Percentiles rank a stretch among this genome's conserved stretches.
Conservation (phyloP, 352 stramenopile genomes). For the Blastocystis sp. region DNA sequence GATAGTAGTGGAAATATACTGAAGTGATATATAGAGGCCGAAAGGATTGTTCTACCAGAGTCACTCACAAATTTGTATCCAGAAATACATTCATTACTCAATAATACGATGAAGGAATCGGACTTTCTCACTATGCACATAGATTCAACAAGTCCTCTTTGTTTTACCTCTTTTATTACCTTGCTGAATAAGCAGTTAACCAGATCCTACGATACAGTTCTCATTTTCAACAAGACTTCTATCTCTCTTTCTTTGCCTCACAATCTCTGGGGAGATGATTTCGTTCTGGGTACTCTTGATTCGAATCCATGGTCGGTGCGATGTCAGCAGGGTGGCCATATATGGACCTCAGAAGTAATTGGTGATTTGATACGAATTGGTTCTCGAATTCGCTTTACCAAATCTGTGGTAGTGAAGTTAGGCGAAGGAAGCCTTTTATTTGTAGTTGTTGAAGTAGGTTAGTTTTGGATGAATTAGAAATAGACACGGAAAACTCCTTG, state of each 20-base stretch:
- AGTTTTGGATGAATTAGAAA: background rate
- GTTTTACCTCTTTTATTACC: background rate
- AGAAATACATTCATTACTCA: background rate
- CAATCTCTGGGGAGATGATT: slow-evolving; percentile 11
- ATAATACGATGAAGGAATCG: background rate
- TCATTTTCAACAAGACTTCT: background rate
- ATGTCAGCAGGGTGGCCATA: background rate
- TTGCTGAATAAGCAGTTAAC: background rate
- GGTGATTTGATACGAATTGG: background rate
- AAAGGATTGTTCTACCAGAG: background rate
- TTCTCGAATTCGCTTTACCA: background rate
- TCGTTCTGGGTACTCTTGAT: background rate
- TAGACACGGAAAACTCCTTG: background rate
- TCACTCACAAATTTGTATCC: background rate
- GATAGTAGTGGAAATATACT: too few species aligned
- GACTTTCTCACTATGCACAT: background rate
- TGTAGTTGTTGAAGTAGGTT: background rate
- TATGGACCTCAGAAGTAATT: background rate
- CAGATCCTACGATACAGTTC: background rate
- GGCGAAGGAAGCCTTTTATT: background rate
- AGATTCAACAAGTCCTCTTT: background rate
- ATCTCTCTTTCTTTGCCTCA: background rate
- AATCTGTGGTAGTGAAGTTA: background rate
- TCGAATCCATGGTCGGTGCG: background rate
- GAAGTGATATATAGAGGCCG: background rate